Conservation (phyloP, 345 rosid genomes). For the Conringia planisiliqua region DNA sequence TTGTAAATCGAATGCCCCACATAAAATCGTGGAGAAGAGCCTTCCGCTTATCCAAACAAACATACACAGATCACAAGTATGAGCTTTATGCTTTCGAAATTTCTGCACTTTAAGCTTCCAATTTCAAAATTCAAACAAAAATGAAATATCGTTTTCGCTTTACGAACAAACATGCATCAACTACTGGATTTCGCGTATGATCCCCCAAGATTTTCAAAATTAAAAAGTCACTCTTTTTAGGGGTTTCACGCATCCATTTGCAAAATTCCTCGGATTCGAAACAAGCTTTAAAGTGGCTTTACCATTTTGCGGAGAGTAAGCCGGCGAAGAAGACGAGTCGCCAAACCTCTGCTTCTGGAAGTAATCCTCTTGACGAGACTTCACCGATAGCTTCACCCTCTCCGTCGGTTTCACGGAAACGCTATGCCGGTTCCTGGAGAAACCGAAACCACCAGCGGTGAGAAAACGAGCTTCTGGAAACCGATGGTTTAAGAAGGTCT, state of each 20-base stretch:
- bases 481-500: constrained; percentile 38
- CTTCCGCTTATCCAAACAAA: constrained; percentile 39
- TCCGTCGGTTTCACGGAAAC: constrained; percentile 23
- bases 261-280: background rate
- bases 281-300: constrained; percentile 20
- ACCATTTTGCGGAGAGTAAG: constrained; percentile 22
- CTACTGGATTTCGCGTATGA: background rate
- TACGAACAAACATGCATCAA: background rate
- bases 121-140: background rate
- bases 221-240: background rate
- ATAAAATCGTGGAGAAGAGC: constrained; percentile 47
- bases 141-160: background rate
- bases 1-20: constrained; percentile 88
- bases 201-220: background rate
- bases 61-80: background rate
- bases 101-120: background rate
- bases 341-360: constrained; percentile 39
- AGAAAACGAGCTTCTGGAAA: constrained; percentile 2
- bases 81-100: background rate
- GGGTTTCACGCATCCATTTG: background rate
- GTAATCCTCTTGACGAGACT: constrained; percentile 63
- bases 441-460: background rate
- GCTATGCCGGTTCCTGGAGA: constrained; percentile 9
- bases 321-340: constrained; percentile 32
- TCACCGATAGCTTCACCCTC: constrained; percentile 38